These are phyloP conservation scores for Boletus reticulatus DNA, from an alignment of 768 basidiomycete genomes.

Conservation along the genomic window DNA sequence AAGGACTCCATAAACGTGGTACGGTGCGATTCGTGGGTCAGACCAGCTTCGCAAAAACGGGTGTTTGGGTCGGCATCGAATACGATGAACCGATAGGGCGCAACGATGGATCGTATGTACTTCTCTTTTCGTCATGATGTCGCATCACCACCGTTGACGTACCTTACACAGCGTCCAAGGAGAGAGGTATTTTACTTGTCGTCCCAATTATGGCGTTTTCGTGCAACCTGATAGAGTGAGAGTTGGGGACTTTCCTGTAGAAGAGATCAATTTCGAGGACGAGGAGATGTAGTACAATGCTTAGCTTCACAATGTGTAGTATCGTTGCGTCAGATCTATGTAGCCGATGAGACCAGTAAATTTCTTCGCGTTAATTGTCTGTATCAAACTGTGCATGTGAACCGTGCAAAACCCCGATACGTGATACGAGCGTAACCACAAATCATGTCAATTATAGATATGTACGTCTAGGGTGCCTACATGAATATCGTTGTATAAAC, in stretches of 20 bases:
- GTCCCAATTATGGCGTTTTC: constrained; percentile 77
- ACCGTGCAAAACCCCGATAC: neutral
- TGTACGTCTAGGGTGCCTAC: neutral
- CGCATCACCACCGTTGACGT: neutral
- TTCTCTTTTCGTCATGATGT: neutral
- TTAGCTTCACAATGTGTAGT: neutral
- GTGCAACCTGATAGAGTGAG: constrained; percentile 79
- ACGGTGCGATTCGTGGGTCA: constrained; percentile 82
- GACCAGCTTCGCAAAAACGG: constrained; percentile 66
- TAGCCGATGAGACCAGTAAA: no score
- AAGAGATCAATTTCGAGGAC: constrained; percentile 73
- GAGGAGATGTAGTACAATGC: constrained; percentile 60
- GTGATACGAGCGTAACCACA: no score
- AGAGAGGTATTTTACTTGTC: constrained; percentile 80
- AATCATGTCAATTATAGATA: neutral
- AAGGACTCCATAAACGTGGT: constrained; percentile 74
- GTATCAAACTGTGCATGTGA: neutral
- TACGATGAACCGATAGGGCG: constrained; percentile 96
- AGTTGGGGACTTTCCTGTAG: constrained; percentile 84
- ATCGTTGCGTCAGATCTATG: neutral
- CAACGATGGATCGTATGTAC: constrained; percentile 88
- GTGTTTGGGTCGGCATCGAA: constrained; percentile 88
- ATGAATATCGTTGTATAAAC: neutral
- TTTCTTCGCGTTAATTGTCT: neutral
- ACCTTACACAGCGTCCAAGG: constrained; percentile 65